A percentile compares a stretch with the other conserved stretches of the same genome.
Conservation (phyloP, 2,329 filamentous ascomycete species). For the Geosmithia flava region DNA sequence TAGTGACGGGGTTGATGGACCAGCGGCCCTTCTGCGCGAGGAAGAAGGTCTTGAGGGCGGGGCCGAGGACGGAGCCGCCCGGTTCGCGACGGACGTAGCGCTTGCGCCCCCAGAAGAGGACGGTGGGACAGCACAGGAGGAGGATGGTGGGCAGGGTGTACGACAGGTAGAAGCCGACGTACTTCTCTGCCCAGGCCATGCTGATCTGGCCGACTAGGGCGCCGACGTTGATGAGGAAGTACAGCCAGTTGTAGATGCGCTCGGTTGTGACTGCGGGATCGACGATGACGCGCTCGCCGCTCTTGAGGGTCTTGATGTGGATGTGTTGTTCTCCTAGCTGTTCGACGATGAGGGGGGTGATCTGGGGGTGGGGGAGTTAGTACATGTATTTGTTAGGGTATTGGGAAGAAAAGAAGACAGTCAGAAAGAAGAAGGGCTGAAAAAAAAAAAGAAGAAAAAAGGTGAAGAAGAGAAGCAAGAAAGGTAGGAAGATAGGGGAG, state of each 20-base stretch:
- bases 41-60: slow-evolving; percentile 46
- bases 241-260: slow-evolving; percentile 58
- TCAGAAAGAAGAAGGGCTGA: neutral
- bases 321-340: slow-evolving; percentile 46
- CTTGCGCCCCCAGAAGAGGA: slow-evolving; percentile 46
- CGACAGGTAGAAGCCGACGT: slow-evolving; percentile 63
- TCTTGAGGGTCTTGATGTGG: slow-evolving; percentile 35
- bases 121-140: slow-evolving; percentile 48
- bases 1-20: slow-evolving; percentile 51
- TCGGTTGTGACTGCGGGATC: slow-evolving; percentile 51
- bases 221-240: slow-evolving; percentile 61
- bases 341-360: slow-evolving; percentile 55
- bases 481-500: too few species aligned
- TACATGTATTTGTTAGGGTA: too few species aligned
- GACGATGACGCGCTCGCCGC: slow-evolving; percentile 51
- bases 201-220: slow-evolving; percentile 49
- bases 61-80: slow-evolving; percentile 56
- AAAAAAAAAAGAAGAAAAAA: neutral
- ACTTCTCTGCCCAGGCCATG: slow-evolving; percentile 63
- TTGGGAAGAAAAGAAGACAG: too few species aligned
- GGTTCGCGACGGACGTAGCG: slow-evolving; percentile 46
- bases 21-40: slow-evolving; percentile 57
- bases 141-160: slow-evolving; percentile 56
- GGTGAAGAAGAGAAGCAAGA: neutral
- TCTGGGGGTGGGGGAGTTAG: too few species aligned